These are phyloP conservation scores for Colletotrichum sp. DNA, from an alignment of 2,329 filamentous ascomycete species.

Conservation along the genomic window DNA sequence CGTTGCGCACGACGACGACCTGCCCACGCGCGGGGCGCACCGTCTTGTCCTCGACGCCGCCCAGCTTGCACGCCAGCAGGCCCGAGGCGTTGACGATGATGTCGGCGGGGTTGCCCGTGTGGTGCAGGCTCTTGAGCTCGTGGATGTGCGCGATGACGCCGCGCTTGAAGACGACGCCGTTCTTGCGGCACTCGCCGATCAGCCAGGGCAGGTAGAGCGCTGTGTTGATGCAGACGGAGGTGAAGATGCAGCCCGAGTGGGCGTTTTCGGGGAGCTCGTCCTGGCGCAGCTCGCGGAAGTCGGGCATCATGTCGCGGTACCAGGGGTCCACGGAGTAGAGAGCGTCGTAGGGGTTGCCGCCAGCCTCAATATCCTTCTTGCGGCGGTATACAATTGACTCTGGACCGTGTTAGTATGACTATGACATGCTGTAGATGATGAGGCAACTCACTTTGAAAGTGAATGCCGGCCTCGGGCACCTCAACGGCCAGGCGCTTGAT, in stretches of 20 bases:
- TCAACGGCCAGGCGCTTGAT: slow-evolving; percentile 60
- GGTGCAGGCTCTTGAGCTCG: slow-evolving; percentile 63
- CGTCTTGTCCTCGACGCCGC: slow-evolving; percentile 69
- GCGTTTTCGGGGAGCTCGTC: slow-evolving; percentile 64
- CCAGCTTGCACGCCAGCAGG: slow-evolving; percentile 66
- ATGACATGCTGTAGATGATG: slow-evolving; percentile 28
- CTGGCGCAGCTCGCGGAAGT: slow-evolving; percentile 68
- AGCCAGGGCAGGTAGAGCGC: slow-evolving; percentile 76
- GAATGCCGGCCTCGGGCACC: slow-evolving; percentile 74
- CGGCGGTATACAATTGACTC: slow-evolving; percentile 52
- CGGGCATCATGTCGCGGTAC: slow-evolving; percentile 74
- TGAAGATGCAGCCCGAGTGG: slow-evolving; percentile 62
- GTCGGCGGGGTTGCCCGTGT: slow-evolving; percentile 62
- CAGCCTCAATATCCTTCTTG: slow-evolving; percentile 62
- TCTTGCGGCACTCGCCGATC: slow-evolving; percentile 67
- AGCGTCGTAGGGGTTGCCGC: slow-evolving; percentile 70
- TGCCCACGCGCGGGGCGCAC: slow-evolving; percentile 73
- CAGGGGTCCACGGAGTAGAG: slow-evolving; percentile 72
- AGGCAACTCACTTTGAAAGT: slow-evolving; percentile 63
- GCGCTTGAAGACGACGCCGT: slow-evolving; percentile 61
- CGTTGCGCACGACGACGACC: slow-evolving; percentile 82
- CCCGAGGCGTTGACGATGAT: slow-evolving; percentile 76
- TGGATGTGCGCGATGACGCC: slow-evolving; percentile 61
- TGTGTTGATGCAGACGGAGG: slow-evolving; percentile 77
- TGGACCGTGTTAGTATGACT: slow-evolving; percentile 41